Base-by-base conservation (phyloP, 768 basidiomycete species). In the Collybiopsis confluens region DNA sequence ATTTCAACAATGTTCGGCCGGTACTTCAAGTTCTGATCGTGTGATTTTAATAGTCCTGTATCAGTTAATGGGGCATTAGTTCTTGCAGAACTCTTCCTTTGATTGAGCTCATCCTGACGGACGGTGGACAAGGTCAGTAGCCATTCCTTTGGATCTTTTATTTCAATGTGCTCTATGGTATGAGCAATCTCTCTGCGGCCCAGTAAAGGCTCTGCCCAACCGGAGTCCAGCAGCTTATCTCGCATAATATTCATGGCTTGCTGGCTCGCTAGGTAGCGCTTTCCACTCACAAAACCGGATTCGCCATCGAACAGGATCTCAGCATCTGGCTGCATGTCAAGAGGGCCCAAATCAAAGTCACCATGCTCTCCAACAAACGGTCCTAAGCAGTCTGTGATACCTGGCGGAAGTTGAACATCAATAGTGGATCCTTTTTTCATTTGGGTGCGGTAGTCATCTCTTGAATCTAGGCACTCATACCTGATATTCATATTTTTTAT, bases 391-490 rank as follows among this genome's bases (percentile, higher is more conserved):
- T 24, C 21, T 26, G 15, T 18, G 18, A 45, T 26, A 49, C 37
- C 54, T 11, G 45, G 26, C 5, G 6, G 13, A 10, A 26, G 30
- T 33, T 33, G 6, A 33, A 13, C 6, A 45, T 45, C 16, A 11
- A 33, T 6, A 33, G 30, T 6, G 5, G 30, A 6, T 23, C 42
- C 30, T 20, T 23, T 44, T 50, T 58, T 58, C 45, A 60, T 47
- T 49, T 63, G 55, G 6, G 57, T 54, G 20, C 44, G 36, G 49
- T 50, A 64, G 27, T 69, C 62, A 59, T 67, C 66, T 24, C 58
- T 20, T 1, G 64, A 57, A 46, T 68, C 66, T 11, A 59, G 51
- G 37, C 67, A 68, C 42, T 68, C 65, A 56, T 63, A 63, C 33
- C 56, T 11, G 11, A 68, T 13, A 43, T 68, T 58, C 36, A 68